Evolutionary conservation across 2,329 filamentous ascomycete species (phyloP).

Genomic region (Ophiostoma sp.): DNA sequence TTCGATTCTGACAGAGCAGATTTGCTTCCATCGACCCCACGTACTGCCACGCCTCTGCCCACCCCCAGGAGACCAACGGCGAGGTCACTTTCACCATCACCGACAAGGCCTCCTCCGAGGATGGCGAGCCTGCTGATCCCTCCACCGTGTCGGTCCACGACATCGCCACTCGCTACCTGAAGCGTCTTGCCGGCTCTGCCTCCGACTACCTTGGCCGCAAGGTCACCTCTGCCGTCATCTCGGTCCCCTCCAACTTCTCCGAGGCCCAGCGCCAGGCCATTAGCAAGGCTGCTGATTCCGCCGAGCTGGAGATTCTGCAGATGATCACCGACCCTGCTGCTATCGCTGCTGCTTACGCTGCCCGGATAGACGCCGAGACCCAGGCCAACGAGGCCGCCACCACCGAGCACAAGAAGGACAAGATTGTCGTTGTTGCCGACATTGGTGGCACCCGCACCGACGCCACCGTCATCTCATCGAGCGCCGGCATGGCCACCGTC

Average conservation of each 20-base stretch:
- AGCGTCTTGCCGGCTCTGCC: slow-evolving; percentile 74
- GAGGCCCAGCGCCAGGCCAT: slow-evolving; percentile 82
- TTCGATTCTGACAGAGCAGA: slow-evolving; percentile 34
- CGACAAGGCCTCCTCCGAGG: slow-evolving; percentile 58
- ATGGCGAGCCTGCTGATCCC: slow-evolving; percentile 34
- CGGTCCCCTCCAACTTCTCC: slow-evolving; percentile 87
- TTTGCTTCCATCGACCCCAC: slow-evolving; percentile 97
- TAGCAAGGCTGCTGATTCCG: slow-evolving; percentile 68
- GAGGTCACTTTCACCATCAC: slow-evolving; percentile 76
- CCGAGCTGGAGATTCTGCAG: slow-evolving; percentile 84
- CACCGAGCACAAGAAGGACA: slow-evolving; percentile 72
- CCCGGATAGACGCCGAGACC: slow-evolving; percentile 71
- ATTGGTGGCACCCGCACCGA: slow-evolving; percentile 90
- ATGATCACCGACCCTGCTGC: slow-evolving; percentile 88
- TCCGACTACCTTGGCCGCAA: slow-evolving; percentile 78
- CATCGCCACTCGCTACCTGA: slow-evolving; percentile 76
- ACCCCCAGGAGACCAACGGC: slow-evolving; percentile 69
- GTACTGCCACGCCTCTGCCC: slow-evolving; percentile 87
- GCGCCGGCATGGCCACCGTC: slow-evolving; percentile 93
- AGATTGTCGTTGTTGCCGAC: slow-evolving; percentile 86
- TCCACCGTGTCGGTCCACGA: slow-evolving; percentile 74
- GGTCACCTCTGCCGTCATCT: slow-evolving; percentile 91
- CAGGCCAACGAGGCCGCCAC: slow-evolving; percentile 84
- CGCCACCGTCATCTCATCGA: slow-evolving; percentile 81
- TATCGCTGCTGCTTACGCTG: slow-evolving; percentile 85